Evolutionary conservation across 139 green algal species (phyloP).

Genomic region (Parachlorella kessleri): DNA sequence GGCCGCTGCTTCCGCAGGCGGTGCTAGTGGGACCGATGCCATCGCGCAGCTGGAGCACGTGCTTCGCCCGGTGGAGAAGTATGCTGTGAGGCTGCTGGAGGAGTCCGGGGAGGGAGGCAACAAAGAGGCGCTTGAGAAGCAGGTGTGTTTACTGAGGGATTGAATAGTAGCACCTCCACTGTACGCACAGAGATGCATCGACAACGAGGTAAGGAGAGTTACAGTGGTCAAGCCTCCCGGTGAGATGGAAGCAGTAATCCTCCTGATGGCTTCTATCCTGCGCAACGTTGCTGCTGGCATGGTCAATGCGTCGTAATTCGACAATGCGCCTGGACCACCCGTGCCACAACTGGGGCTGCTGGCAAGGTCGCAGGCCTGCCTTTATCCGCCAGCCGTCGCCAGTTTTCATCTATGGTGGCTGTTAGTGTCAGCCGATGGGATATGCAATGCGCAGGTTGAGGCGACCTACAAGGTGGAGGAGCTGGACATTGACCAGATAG

Average conservation of each 20-base stretch:
- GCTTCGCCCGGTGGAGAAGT: conserved; percentile 65
- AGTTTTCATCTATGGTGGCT: not conserved
- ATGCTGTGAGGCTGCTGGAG: conserved; percentile 65
- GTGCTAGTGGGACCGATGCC: conserved; percentile 20
- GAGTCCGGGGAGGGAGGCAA: conserved; percentile 20
- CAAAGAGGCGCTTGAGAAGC: conserved; percentile 1
- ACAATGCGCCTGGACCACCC: too few relatives aligned
- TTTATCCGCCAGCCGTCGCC: not conserved
- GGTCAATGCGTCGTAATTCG: too few relatives aligned
- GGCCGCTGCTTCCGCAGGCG: not conserved
- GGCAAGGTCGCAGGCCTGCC: not conserved
- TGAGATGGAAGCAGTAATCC: too few relatives aligned
- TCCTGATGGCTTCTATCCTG: too few relatives aligned
- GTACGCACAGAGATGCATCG: too few relatives aligned
- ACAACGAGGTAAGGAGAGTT: not conserved
- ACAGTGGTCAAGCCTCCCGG: not conserved
- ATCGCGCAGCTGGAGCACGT: conserved; percentile 40
- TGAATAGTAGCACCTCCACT: too few relatives aligned
- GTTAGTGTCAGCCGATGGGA: not conserved
- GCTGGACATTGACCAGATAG: conserved; percentile 43
- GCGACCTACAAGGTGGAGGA: conserved; percentile 40
- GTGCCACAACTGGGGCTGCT: too few relatives aligned
- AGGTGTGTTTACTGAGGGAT: too few relatives aligned
- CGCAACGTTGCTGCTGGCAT: too few relatives aligned
- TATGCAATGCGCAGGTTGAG: conserved; percentile 44